These are phyloP conservation scores for Penicillium palitans DNA, from an alignment of 2,329 filamentous ascomycete genomes.

Conservation along the genomic window DNA sequence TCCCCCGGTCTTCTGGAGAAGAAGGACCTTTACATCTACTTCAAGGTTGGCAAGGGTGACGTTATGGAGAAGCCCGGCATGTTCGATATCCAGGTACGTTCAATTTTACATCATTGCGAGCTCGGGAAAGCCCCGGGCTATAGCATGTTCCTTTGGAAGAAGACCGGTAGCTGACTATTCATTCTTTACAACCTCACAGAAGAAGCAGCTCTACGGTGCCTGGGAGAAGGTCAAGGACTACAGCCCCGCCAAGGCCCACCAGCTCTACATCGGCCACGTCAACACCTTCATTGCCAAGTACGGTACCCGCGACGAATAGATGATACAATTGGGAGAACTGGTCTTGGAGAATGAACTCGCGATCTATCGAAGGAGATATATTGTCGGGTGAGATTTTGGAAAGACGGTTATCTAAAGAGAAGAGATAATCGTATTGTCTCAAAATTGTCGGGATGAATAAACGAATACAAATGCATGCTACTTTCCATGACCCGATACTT, in stretches of 20 bases:
- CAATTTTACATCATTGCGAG: not conserved
- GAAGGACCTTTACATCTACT: conserved; percentile 41
- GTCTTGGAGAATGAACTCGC: not conserved
- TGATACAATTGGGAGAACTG: not conserved
- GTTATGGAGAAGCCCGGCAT: conserved; percentile 35
- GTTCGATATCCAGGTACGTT: conserved; percentile 44
- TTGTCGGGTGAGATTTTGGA: not conserved
- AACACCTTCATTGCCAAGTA: conserved; percentile 69
- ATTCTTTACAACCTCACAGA: conserved; percentile 48
- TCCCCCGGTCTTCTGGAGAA: conserved; percentile 29
- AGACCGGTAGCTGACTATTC: conserved; percentile 19
- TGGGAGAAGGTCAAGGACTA: conserved; percentile 72
- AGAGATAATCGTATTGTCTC: not conserved
- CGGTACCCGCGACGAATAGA: conserved; percentile 45
- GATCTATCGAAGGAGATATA: not conserved
- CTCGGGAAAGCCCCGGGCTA: not conserved
- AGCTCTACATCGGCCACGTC: conserved; percentile 71
- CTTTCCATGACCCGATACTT: conserved; percentile 5
- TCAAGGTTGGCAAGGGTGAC: conserved; percentile 40
- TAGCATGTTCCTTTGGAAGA: not conserved
- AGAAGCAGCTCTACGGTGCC: conserved; percentile 75
- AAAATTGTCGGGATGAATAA: not conserved
- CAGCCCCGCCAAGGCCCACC: conserved; percentile 68
- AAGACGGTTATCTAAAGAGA: not conserved
- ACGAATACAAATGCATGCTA: conserved; percentile 14